Base-by-base conservation (phyloP, 1,284 basidiomycete species). In the Trichosporon sp. region DNA sequence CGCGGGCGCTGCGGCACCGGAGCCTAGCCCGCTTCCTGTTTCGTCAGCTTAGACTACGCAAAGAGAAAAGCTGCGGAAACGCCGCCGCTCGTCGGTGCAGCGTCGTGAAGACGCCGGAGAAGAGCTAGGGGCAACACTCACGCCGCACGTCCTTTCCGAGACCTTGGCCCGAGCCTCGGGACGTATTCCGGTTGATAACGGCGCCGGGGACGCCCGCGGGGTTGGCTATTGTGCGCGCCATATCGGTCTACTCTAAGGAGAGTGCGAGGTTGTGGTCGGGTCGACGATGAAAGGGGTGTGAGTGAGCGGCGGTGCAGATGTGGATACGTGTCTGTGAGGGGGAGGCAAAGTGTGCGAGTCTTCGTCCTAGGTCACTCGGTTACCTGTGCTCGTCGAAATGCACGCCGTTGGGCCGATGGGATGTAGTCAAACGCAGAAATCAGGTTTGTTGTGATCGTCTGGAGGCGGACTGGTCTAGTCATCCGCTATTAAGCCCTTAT, bases 161-260 rank as follows among this genome's bases (percentile, higher is more conserved):
- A 2, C 78, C 78, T 73, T 78, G 76, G 40, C 82, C 81, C 70
- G 76, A 78, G 61, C 80, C 78, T 70, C 79, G 72, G 11, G 81
- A 80, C 6, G 79, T 80, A 66, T 79, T 80, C 70, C 78, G 79
- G 21, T 69, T 68, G 21, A 51, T 66, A 26, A 69, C 67, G 4
- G 74, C 73, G 19, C 66, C 63, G 26, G 32, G 65, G 35, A 64
- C 43, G 32, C 26, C 32, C 37, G 14, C n/a, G 32, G 68, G 70
- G 63, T 69, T 71, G 43, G 51, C 38, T 26, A 73, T 65, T 26
- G 72, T 73, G 61, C 68, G 70, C 32, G 70, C 72, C 72, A 73
- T 73, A 26, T 26, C 26, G 26, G 26, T 26, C 26, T 26, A 26
- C 26, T 26, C 26, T 26, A 26, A 26, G 26, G 26, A 26, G 26